A percentile compares a stretch with the other conserved stretches of the same genome.
Evolutionary conservation across 805 yeast genomes (phyloP).

Genomic region (Debaryomyces maramus): DNA sequence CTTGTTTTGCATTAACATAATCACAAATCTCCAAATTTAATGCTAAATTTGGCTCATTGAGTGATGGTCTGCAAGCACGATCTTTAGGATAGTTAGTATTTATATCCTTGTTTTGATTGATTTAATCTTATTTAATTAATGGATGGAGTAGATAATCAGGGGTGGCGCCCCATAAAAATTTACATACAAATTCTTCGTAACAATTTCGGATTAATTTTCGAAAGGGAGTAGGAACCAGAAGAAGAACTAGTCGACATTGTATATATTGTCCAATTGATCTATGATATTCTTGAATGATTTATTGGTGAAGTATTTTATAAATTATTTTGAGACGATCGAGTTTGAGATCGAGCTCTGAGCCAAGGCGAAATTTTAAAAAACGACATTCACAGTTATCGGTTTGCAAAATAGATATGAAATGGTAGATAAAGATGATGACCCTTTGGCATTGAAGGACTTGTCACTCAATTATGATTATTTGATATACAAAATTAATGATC

Average conservation of each 20-base stretch:
- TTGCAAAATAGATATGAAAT: not conserved
- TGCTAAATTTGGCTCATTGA: slow-evolving; percentile 84
- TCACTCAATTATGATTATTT: slow-evolving; percentile 66
- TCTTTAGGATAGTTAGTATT: slow-evolving; percentile 31
- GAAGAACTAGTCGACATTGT: slow-evolving; percentile 15
- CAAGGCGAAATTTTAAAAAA: not conserved
- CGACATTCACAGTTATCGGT: not conserved
- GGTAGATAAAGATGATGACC: slow-evolving; percentile 46
- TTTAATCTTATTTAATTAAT: not conserved
- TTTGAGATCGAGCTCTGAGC: not conserved
- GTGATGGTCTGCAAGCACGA: slow-evolving; percentile 84
- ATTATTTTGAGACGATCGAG: not conserved
- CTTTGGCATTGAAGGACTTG: slow-evolving; percentile 58
- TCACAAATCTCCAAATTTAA: slow-evolving; percentile 92
- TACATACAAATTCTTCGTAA: slow-evolving; percentile 46
- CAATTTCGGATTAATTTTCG: slow-evolving; percentile 47
- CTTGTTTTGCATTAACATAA: slow-evolving; percentile 88
- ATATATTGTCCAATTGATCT: slow-evolving; percentile 1
- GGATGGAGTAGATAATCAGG: not conserved
- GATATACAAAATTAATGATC: slow-evolving; percentile 59
- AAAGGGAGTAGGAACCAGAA: slow-evolving; percentile 37
- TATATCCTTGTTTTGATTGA: not conserved
- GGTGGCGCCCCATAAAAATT: not conserved
- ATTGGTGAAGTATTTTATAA: not conserved
- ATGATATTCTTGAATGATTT: not conserved